Base-by-base conservation (phyloP, 805 yeast genomes). In the Wickerhamomyces strasburgensis region DNA sequence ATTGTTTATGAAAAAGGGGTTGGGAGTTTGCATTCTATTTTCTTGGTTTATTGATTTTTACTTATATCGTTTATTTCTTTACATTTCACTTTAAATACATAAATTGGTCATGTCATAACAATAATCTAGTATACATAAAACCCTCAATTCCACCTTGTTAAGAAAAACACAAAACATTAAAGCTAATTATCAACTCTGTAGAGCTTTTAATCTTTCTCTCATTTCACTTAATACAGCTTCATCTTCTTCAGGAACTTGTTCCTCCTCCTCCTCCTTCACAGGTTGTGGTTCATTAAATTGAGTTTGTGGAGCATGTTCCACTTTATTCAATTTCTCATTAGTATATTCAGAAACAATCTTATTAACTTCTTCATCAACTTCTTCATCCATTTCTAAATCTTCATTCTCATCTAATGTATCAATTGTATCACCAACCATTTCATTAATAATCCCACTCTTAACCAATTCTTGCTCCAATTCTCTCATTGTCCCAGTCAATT, bases 341-440 rank as follows among this genome's bases (percentile, higher is more conserved):
- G 72, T 59, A 51, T 68, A 61, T 42, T 65, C 65, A 15, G 67
- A 62, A 29, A 79, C 61, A 17, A 86, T 75, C 57, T 76, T 74
- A 42, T 82, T 76, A 15, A 86, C 80, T 50, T 73, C 78, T 15
- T 72, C 75, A 29, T 70, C 75, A 21, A 75, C 78, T 44, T 77
- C 84, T 14, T 79, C 81, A 38, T 84, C 90, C 29, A 68, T 69
- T 37, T 73, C 81, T 29, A 75, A 70, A 41, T 78, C 84, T 14
- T 74, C 82, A 33, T 73, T 81, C 21, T 80, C 86, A 15, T 73
- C 80, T 40, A 75, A 62, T 34, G 68, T 61, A 42, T 89, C 98
- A 42, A 90, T 68, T 44, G 85, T 78, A 55, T 93, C 99, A 39
- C 84, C 87, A 56, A 89, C 80, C 98, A 93, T 93, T 56, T 93